Conservation (phyloP, 2,329 filamentous ascomycete species). For the Colletotrichum chrysophilum region DNA sequence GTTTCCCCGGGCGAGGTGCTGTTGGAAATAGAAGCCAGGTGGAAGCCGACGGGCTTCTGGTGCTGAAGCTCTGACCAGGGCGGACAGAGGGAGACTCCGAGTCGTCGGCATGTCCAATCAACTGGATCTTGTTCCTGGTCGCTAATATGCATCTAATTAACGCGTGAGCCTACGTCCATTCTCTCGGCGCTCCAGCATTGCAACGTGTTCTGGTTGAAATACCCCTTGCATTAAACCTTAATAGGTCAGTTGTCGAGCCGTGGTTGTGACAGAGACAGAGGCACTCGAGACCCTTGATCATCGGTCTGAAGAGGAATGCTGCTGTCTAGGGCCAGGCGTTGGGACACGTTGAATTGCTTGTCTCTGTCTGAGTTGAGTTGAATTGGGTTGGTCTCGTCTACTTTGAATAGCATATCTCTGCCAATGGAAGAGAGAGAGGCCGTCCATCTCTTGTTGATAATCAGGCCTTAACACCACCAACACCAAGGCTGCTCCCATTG, state of each 20-base stretch:
- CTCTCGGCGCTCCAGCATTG: not conserved
- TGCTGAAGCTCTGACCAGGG: not conserved
- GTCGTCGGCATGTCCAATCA: not conserved
- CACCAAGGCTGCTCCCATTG: not conserved
- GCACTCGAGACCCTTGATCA: not conserved
- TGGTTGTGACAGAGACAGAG: not conserved
- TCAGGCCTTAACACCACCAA: not conserved
- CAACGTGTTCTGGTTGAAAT: not conserved
- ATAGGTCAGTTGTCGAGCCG: not conserved
- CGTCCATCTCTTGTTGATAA: not conserved
- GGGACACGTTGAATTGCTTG: not conserved
- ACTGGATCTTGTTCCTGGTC: not conserved
- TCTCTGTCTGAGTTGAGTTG: not conserved
- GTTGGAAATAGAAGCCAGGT: not conserved
- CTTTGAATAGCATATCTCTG: not conserved
- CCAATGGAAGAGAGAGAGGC: not conserved
- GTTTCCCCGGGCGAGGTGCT: not conserved
- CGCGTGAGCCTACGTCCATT: not conserved
- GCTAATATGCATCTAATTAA: not conserved
- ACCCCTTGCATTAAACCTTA: not conserved
- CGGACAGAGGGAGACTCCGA: not conserved
- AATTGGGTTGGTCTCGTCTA: not conserved
- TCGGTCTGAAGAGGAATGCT: not conserved
- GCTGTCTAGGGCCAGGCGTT: not conserved
- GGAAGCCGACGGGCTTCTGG: not conserved